Percentiles rank a stretch among this genome's conserved stretches.
Evolutionary conservation across 2,329 filamentous ascomycete genomes (phyloP).

Genomic region (Achaetomium macrosporum): DNA sequence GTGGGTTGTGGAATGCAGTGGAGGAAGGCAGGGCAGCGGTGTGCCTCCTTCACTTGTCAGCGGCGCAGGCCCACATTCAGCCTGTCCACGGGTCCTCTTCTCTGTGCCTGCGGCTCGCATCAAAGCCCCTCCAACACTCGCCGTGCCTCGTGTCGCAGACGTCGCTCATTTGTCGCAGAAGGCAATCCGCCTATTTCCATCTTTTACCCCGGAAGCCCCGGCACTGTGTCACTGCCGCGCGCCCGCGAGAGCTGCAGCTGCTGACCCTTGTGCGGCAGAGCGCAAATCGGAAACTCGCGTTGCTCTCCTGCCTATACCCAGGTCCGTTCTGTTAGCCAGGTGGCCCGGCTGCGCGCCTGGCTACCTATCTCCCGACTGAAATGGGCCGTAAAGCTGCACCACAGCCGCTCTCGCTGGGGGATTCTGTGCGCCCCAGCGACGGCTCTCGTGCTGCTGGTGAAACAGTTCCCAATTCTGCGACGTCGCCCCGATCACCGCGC

Average conservation of each 20-base stretch:
- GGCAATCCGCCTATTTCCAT: conserved; percentile 31
- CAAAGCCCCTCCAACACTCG: conserved; percentile 15
- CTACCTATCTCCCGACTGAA: conserved; percentile 13
- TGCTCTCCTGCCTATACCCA: conserved; percentile 18
- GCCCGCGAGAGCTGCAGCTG: conserved; percentile 22
- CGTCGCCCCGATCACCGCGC: conserved; percentile 40
- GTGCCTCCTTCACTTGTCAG: background rate
- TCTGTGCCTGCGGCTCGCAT: conserved; percentile 6
- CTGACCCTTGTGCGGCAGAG: conserved; percentile 27
- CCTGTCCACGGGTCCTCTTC: background rate
- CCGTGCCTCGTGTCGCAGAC: conserved; percentile 11
- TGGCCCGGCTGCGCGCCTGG: conserved; percentile 19
- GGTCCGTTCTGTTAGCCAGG: conserved; percentile 20
- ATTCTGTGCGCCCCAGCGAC: conserved; percentile 32
- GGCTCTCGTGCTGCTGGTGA: conserved; percentile 30
- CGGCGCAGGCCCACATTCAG: background rate
- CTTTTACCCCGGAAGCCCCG: conserved; percentile 27
- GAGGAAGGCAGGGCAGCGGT: conserved; percentile 5
- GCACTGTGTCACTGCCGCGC: conserved; percentile 34
- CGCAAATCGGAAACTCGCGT: conserved; percentile 29
- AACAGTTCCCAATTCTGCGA: conserved; percentile 29
- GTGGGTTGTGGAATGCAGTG: background rate
- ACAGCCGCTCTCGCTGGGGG: conserved; percentile 51
- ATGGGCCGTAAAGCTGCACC: conserved; percentile 57
- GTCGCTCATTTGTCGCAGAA: conserved; percentile 25